Evolutionary conservation across 768 basidiomycete genomes (phyloP), one percentile per base, ranked within the genome.

Genomic region (Agaricus sinodeliciosus): DNA sequence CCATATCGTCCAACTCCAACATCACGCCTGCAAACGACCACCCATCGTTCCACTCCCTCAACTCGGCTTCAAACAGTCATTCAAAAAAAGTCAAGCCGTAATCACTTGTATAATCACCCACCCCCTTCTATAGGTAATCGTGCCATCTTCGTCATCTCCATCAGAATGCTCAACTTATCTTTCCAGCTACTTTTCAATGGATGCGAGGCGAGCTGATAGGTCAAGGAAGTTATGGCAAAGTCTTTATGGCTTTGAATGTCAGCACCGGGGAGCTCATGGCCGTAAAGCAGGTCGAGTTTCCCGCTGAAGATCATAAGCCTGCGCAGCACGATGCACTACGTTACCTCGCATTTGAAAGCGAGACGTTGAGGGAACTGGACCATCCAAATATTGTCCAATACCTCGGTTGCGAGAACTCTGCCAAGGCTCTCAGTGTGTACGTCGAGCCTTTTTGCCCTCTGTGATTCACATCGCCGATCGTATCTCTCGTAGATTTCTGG

Each of bases 251-350:
- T 0, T 71, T 96, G 47, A 96, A 95, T 66, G 87, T 85, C 35
- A 90, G 83, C 2, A 92, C 87, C 0, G 92, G 91, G 31, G 90
- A 95, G 65, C 84, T 95, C 74, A 87, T 96, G 63, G 94, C 94
- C 3, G 94, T 97, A 56, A 97, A 97, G 69, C 94, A 95, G 67
- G 94, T 96, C 28, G 94, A 96, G 65, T 74, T 90, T 53, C 90
- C 89, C 81, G 58, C 89, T 92, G 67, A 80, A 79, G 61, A 75
- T 73, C 49, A 62, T 56, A 80, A 88, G 63, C 67, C 73, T 46
- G 76, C 84, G 27, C 82, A 90, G 58, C 67, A 75, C 48, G 77
- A 80, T 56, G 78, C 90, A 60, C 80, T 93, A 49, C 82, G 89
- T 56, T 89, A 91, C 9, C 72, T 96, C 57, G 85, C 87, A 64